Evolutionary conservation across 2,329 filamentous ascomycete species (phyloP), one percentile per base, ranked within the genome.

Genomic region (Aureobasidium zeae): DNA sequence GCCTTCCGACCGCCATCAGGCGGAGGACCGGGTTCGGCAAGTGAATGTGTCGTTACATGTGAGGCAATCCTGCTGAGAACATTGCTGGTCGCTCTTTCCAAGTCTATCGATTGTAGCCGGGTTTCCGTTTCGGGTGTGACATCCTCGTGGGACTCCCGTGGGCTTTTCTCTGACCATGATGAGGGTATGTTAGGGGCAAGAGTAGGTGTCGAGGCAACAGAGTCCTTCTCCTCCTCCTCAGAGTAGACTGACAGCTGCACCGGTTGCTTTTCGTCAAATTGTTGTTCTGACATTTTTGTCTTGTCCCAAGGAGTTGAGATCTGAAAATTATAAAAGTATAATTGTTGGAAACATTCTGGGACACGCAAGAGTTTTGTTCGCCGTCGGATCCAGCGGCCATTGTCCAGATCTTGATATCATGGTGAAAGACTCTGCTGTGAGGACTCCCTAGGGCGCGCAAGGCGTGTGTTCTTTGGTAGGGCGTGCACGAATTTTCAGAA

Each of bases 1-100:
- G 61, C 62, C 25, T 54, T 50, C 2, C 63, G n/a, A 3, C 66
- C 67, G 7, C 66, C 66, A 55, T 70, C 63, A 0, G 65, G 65
- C 32, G 65, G 63, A 1, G 66, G 64, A 2, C 61, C 59, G 4
- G 51, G 60, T 21, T 61, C 53, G 8, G 46, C 39, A 19, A 59
- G 51, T 3, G 54, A 55, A 25, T 51, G 47, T 5, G 58, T 61
- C 3, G 63, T 66, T 26, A 66, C 49, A 8, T 52, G 57, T 9
- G 62, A 63, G 8, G 59, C 51, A 16, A 65, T 57, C 43, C 57
- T 54, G 28, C 48, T 49, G 12, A 59, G 52, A 15, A 53, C 53
- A 47, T 55, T 57, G 24, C 29, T 43, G 2, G 39, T n/a, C 9
- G 22, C 30, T 13, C 29, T 34, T 20, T 43, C 39, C 21, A 43